phyloP scores from a whole-genome alignment of 257 asterid species.

The Nicotiana paniculata region DNA sequence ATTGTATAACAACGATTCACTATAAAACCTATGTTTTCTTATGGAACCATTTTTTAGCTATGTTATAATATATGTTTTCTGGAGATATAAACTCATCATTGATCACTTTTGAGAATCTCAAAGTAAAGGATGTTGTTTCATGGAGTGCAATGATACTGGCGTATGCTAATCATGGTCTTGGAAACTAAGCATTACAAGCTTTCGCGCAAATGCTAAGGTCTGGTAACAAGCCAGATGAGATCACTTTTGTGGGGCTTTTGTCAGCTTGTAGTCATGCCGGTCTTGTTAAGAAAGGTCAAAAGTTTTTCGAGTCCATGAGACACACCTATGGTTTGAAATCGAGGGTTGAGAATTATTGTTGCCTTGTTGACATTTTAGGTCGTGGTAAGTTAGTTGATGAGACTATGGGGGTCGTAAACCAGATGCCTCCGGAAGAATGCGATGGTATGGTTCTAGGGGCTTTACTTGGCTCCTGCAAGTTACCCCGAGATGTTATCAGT shows the following conservation, averaged over 20 bases:
- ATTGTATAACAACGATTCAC: no score
- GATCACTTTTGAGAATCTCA: conserved; percentile 7
- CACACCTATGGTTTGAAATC: conserved; percentile 43
- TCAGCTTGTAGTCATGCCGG: conserved; percentile 69
- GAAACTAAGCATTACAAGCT: conserved; percentile 40
- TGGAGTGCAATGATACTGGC: conserved; percentile 38
- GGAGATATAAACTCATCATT: conserved; percentile 10
- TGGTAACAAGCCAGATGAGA: conserved; percentile 42
- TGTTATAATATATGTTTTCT: no score
- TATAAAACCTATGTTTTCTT: no score
- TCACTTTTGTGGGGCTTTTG: conserved; percentile 49
- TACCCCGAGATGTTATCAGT: conserved; percentile 34
- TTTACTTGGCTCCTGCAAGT: conserved; percentile 47
- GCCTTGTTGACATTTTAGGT: conserved; percentile 36
- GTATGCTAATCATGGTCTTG: conserved; percentile 52
- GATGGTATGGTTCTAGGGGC: conserved; percentile 53
- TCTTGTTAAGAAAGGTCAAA: conserved; percentile 48
- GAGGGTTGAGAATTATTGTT: conserved; percentile 40
- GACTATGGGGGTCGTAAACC: conserved; percentile 38
- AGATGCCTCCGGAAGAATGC: conserved; percentile 45
- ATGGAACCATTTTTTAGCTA: no score
- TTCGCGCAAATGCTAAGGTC: conserved; percentile 45
- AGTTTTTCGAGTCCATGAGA: conserved; percentile 46
- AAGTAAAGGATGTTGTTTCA: conserved; percentile 10
- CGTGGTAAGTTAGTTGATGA: conserved; percentile 35